Base-by-base conservation (phyloP, 768 basidiomycete genomes). In the Crepidotus variabilis region DNA sequence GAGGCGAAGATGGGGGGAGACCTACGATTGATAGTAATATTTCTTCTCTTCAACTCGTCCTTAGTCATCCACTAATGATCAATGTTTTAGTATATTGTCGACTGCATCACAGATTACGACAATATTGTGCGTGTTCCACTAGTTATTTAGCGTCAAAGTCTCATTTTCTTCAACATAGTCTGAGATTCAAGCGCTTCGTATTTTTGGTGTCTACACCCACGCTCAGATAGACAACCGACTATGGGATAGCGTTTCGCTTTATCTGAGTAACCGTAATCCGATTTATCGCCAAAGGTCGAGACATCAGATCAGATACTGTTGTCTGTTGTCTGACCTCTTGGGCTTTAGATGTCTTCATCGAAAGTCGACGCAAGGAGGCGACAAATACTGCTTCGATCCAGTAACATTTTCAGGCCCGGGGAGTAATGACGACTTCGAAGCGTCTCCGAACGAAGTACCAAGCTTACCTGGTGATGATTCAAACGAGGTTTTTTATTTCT, bases 1-100 rank as follows among this genome's bases (percentile, higher is more conserved):
- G 85, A 87, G 60, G 87, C 87, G 0, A 87, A 85, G 63, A 79
- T 87, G 73, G 78, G 78, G 3, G 59, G 69, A 0, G 79, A 83
- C 54, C 58, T 73, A 28, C 71, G 80, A 7, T 65, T 84, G 14
- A 72, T 84, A 1, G 81, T 82, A 60, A 2, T 75, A 69, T 10
- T 33, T 21, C 10, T 39, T 50, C 18, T 46, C 23, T 16, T 51
- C 9, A n/a, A 16, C 24, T 45, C 61, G 11, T 65, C 28, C 23
- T 34, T 9, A 5, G 14, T 14, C 33, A 20, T 20, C 18, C 28
- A 5, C 3, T 13, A 22, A 22, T n/a, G 23, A 14, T 5, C 14
- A n/a, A 1, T 11, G 5, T 10, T 49, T 20, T 39, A 80, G 79
- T 81, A 81, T 57, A 75, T 77, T 63, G 60, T 81, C 2, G 78